These are phyloP conservation scores for Aspergillus sp. DNA, from an alignment of 2,329 filamentous ascomycete species.

Conservation along the genomic window DNA sequence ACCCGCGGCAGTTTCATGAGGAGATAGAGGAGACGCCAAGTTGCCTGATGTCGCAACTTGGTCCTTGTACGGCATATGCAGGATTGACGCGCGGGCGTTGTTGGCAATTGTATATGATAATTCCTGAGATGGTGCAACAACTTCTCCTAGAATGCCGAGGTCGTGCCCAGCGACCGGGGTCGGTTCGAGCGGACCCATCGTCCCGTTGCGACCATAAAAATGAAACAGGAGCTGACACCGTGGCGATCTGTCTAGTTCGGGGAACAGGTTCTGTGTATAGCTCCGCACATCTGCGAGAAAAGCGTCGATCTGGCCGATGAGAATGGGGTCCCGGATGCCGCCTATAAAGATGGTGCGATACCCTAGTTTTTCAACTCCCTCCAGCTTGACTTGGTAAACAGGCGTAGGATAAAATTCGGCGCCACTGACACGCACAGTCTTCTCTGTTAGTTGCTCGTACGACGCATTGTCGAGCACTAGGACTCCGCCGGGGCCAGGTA, in stretches of 20 bases:
- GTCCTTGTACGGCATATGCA: slow-evolving; percentile 50
- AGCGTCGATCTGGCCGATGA: slow-evolving; percentile 30
- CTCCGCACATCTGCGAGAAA: background rate
- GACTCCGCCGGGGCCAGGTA: slow-evolving; percentile 52
- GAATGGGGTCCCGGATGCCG: slow-evolving; percentile 47
- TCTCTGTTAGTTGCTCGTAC: slow-evolving; percentile 46
- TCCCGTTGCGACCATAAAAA: background rate
- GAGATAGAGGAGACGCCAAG: slow-evolving; percentile 47
- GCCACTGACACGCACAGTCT: slow-evolving; percentile 42
- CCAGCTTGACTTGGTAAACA: slow-evolving; percentile 51
- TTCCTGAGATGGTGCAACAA: background rate
- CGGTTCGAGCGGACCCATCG: background rate
- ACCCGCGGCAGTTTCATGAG: slow-evolving; percentile 39
- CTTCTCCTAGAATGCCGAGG: background rate
- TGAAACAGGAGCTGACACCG: background rate
- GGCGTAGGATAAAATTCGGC: slow-evolving; percentile 29
- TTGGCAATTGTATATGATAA: slow-evolving; percentile 31
- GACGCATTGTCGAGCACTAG: slow-evolving; percentile 43
- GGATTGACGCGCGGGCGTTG: slow-evolving; percentile 41
- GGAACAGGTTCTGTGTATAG: background rate
- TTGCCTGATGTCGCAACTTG: slow-evolving; percentile 57
- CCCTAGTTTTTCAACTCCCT: slow-evolving; percentile 46
- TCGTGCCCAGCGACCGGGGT: background rate
- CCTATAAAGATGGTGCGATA: slow-evolving; percentile 50
- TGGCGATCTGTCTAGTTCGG: background rate